These are phyloP conservation scores for Ananas comosus DNA, from an alignment of 176 grass and related monocot species.

Conservation along the genomic window DNA sequence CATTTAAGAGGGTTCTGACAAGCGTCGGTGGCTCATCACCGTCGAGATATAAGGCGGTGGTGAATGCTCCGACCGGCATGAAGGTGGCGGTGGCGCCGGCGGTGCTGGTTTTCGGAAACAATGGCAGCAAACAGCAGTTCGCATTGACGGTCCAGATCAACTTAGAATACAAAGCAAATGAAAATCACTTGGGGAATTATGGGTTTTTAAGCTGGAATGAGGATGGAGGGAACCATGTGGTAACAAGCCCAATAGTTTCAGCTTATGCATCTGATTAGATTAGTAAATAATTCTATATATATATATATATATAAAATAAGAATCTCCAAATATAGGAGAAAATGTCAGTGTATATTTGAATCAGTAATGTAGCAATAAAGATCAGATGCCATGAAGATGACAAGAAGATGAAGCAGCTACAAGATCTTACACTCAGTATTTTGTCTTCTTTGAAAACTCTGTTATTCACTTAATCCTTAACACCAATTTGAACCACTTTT, in stretches of 20 bases:
- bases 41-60: slow-evolving; percentile 22
- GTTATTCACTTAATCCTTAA: too few species aligned
- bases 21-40: slow-evolving; percentile 18
- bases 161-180: slow-evolving; percentile 21
- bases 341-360: neutral
- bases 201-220: slow-evolving; percentile 77
- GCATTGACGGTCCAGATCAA: slow-evolving; percentile 36
- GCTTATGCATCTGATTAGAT: slow-evolving; percentile 28
- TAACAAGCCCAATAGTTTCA: slow-evolving; percentile 62
- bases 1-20: slow-evolving; percentile 51
- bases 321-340: neutral
- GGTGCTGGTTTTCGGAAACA: slow-evolving; percentile 34
- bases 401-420: neutral
- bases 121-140: slow-evolving; percentile 51
- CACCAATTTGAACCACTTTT: too few species aligned
- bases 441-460: too few species aligned
- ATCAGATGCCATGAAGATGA: neutral
- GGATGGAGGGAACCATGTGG: slow-evolving; percentile 59
- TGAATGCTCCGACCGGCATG: slow-evolving; percentile 34
- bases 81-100: slow-evolving; percentile 44
- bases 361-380: neutral
- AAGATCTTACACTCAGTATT: neutral
- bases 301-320: slow-evolving; percentile 1
- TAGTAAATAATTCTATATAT: too few species aligned
- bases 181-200: slow-evolving; percentile 45